phyloP scores from a whole-genome alignment of 345 rosid genomes.

The Eucalyptus erythrocorys region DNA sequence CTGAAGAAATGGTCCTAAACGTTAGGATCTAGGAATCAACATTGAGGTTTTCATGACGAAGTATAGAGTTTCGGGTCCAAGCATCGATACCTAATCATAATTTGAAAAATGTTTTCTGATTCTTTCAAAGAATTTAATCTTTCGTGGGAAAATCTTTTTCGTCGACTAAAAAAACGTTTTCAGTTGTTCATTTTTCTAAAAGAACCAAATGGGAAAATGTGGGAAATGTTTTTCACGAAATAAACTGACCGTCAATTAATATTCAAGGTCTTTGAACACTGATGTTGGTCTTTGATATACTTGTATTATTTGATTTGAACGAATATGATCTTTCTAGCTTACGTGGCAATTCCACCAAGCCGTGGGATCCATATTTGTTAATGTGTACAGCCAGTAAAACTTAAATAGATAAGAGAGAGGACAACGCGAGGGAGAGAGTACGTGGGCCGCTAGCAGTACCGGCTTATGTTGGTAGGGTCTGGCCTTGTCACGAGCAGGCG shows the following conservation, averaged over 20 bases:
- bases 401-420: neutral
- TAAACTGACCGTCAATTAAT: fast-evolving
- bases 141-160: neutral
- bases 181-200: neutral
- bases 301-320: neutral
- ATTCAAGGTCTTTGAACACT: neutral
- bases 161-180: neutral
- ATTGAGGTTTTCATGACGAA: neutral
- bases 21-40: fast-evolving
- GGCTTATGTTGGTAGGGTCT: neutral
- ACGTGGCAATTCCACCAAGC: neutral
- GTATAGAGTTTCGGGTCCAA: fast-evolving
- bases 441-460: neutral
- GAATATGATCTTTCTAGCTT: neutral
- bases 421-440: neutral
- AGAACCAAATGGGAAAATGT: neutral
- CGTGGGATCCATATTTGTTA: neutral
- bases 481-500: neutral
- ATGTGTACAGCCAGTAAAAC: neutral
- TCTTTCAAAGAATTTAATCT: neutral
- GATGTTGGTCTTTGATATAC: neutral
- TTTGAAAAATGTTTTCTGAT: neutral
- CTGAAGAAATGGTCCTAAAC: fast-evolving
- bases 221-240: neutral
- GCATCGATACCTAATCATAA: fast-evolving